phyloP scores from a whole-genome alignment of 495 filamentous ascomycete genomes.

The Neurospora sp. region DNA sequence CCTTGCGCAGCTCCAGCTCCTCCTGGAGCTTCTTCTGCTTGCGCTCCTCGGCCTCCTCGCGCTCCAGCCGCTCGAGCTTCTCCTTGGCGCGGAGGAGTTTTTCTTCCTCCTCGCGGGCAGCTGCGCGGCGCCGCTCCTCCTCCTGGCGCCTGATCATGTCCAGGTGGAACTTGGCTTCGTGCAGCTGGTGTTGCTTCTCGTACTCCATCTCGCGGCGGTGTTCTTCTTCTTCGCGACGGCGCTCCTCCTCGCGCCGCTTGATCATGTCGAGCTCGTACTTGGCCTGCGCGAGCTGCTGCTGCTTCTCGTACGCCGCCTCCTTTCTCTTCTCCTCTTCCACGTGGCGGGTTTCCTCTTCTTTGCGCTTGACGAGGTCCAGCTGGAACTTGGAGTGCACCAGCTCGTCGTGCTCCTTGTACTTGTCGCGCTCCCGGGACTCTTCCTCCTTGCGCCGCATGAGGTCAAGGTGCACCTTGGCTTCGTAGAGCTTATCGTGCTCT shows the following conservation, averaged over 20 bases:
- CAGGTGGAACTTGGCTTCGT: constrained; percentile 30
- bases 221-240: constrained; percentile 5
- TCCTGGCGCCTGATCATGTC: constrained; percentile 36
- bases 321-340: constrained; percentile 41
- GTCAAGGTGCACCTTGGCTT: constrained; percentile 34
- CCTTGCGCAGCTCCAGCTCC: constrained; percentile 34
- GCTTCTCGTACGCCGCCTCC: constrained; percentile 25
- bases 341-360: constrained; percentile 27
- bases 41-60: constrained; percentile 34
- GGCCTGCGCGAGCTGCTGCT: constrained; percentile 27
- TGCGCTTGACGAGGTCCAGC: constrained; percentile 5
- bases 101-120: constrained; percentile 23
- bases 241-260: constrained; percentile 20
- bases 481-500: constrained; percentile 32
- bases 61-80: constrained; percentile 12
- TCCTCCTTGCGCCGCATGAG: constrained; percentile 19
- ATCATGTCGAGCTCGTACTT: constrained; percentile 32
- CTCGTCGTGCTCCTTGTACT: constrained; percentile 36
- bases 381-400: constrained; percentile 35
- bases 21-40: constrained; percentile 29
- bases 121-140: constrained; percentile 15
- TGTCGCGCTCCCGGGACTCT: constrained; percentile 31
- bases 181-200: constrained; percentile 17
- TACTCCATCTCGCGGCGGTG: constrained; percentile 8
- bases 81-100: constrained; percentile 23